Evolutionary conservation across 495 filamentous ascomycete genomes (phyloP).

Genomic region (Hypoxylon crocopeplum): DNA sequence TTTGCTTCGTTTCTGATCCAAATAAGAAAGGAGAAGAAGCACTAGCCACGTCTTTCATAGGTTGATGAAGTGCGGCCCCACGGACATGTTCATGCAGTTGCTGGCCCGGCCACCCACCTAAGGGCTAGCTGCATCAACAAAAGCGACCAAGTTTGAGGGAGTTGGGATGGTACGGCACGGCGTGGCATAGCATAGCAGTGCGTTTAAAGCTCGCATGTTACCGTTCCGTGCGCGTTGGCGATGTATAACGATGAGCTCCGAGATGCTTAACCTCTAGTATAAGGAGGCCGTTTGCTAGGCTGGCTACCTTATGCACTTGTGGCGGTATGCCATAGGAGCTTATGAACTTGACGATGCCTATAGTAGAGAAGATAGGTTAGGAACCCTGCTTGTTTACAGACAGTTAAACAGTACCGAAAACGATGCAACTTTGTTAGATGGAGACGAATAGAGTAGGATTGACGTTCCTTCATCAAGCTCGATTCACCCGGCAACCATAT

Average conservation of each 20-base stretch:
- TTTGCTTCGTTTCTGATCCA: slow-evolving; percentile 33
- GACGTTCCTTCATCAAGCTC: slow-evolving; percentile 21
- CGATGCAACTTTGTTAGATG: slow-evolving; percentile 12
- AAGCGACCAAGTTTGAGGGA: slow-evolving; percentile 3
- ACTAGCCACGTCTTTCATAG: slow-evolving; percentile 18
- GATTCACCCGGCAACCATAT: slow-evolving; percentile 38
- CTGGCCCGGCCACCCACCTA: slow-evolving; percentile 25
- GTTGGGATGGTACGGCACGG: background rate
- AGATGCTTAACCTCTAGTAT: no score
- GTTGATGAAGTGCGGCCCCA: slow-evolving; percentile 19
- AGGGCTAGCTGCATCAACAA: slow-evolving; percentile 34
- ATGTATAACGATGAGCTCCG: no score
- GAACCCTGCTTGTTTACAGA: slow-evolving; percentile 19
- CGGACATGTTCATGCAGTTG: slow-evolving; percentile 35
- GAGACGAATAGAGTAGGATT: slow-evolving; percentile 26
- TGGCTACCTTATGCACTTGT: no score
- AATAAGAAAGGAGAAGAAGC: slow-evolving; percentile 19
- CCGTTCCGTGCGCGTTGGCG: slow-evolving; percentile 4
- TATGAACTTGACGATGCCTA: no score
- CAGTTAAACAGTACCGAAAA: slow-evolving; percentile 14
- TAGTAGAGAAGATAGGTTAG: no score
- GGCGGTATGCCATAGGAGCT: no score
- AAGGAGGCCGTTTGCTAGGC: slow-evolving; percentile 1
- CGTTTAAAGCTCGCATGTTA: slow-evolving; percentile 9
- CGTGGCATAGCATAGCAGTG: no score